phyloP scores from a whole-genome alignment of 768 basidiomycete genomes.

The Suillus weaverae region DNA sequence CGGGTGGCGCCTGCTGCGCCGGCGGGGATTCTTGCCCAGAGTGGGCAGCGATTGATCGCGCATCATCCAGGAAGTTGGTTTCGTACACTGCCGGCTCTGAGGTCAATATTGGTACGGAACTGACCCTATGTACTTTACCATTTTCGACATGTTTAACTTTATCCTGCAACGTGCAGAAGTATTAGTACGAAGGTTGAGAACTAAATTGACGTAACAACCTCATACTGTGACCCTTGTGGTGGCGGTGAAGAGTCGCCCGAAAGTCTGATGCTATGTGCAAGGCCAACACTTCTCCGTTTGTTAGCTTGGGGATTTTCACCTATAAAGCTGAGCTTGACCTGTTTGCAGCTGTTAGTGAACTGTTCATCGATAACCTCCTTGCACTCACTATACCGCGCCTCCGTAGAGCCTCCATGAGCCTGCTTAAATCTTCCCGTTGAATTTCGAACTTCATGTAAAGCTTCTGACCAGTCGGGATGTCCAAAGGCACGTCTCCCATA shows the following conservation, averaged over 20 bases:
- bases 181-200: neutral
- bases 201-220: constrained; percentile 9
- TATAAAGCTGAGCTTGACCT: constrained; percentile 33
- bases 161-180: constrained; percentile 13
- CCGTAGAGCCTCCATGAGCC: constrained; percentile 43
- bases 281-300: constrained; percentile 24
- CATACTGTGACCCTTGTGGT: constrained; percentile 28
- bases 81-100: constrained; percentile 25
- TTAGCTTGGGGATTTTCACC: constrained; percentile 16
- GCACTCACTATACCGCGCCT: constrained; percentile 48
- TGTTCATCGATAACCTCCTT: neutral
- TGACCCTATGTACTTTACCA: constrained; percentile 15
- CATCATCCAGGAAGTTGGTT: constrained; percentile 14
- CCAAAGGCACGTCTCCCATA: constrained; percentile 34
- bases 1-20: neutral
- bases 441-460: constrained; percentile 41
- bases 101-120: neutral
- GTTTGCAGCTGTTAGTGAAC: constrained; percentile 3
- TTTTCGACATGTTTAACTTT: constrained; percentile 32
- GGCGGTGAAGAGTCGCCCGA: constrained; percentile 21
- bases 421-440: constrained; percentile 29
- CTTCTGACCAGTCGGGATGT: constrained; percentile 17
- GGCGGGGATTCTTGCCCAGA: neutral
- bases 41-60: neutral
- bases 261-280: constrained; percentile 29